These are phyloP conservation scores for Urtica urens DNA, from an alignment of 306 rosid genomes.

Conservation along the genomic window DNA sequence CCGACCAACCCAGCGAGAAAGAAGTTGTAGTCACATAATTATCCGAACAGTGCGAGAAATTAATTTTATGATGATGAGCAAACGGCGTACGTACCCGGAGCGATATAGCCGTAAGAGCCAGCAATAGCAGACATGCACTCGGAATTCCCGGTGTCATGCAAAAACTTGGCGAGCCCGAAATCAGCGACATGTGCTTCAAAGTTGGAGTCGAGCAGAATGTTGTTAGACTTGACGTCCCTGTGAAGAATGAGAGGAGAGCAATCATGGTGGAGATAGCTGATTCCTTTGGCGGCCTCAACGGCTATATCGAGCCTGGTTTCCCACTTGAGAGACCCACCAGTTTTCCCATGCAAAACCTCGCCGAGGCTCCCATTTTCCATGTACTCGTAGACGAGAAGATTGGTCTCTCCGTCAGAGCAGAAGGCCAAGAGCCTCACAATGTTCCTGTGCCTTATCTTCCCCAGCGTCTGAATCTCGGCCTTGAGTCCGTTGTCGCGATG, in stretches of 20 bases:
- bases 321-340: conserved; percentile 69
- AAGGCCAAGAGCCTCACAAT: conserved; percentile 73
- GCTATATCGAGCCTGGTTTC: conserved; percentile 67
- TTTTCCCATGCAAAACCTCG: conserved; percentile 74
- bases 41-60: no score
- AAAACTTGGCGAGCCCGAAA: conserved; percentile 87
- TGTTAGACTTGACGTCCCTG: conserved; percentile 87
- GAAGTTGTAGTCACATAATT: no score
- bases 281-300: conserved; percentile 82
- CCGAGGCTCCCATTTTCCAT: conserved; percentile 87
- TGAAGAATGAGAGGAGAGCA: conserved; percentile 76
- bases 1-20: no score
- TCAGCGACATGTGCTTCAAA: conserved; percentile 95
- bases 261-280: conserved; percentile 86
- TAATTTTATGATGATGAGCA: no score
- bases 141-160: conserved; percentile 68
- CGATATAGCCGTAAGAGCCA: conserved; percentile 90
- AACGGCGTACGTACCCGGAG: conserved; percentile 89
- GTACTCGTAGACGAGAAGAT: conserved; percentile 79
- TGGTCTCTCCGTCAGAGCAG: conserved; percentile 65
- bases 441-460: conserved; percentile 77
- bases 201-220: conserved; percentile 60
- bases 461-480: conserved; percentile 74
- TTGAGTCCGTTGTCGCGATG: conserved; percentile 75
- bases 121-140: conserved; percentile 97